phyloP scores from a whole-genome alignment of 768 basidiomycete genomes.

The Naganishia friedmannii region DNA sequence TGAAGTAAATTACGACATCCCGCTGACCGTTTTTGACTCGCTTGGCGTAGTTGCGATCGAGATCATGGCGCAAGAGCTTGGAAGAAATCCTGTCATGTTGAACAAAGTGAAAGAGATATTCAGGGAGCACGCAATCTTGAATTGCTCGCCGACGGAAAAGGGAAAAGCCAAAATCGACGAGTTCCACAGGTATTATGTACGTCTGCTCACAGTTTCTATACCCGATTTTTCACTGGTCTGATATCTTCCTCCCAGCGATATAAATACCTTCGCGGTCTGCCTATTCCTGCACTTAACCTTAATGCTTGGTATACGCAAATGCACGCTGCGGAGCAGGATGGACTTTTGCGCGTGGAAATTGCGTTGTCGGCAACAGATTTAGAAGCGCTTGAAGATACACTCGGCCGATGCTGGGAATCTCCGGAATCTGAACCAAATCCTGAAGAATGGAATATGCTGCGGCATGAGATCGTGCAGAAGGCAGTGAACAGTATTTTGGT shows the following conservation, averaged over 20 bases:
- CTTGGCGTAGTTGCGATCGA: conserved; percentile 54
- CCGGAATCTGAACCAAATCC: conserved; percentile 50
- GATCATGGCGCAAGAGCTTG: conserved; percentile 83
- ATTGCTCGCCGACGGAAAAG: conserved; percentile 80
- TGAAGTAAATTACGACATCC: neutral
- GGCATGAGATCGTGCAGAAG: conserved; percentile 72
- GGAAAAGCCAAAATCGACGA: conserved; percentile 61
- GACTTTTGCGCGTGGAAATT: conserved; percentile 74
- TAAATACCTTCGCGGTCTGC: conserved; percentile 86
- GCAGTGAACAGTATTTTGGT: conserved; percentile 77
- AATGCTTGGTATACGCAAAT: conserved; percentile 83
- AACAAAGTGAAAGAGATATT: conserved; percentile 73
- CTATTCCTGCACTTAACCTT: conserved; percentile 65
- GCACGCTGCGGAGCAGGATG: conserved; percentile 82
- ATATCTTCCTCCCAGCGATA: conserved; percentile 64
- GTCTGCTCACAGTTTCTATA: conserved; percentile 34
- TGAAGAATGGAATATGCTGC: conserved; percentile 88
- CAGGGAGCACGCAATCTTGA: conserved; percentile 69
- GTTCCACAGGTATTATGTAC: conserved; percentile 56
- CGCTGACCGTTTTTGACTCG: neutral
- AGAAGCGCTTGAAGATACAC: conserved; percentile 65
- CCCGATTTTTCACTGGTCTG: neutral
- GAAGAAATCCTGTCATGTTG: conserved; percentile 84
- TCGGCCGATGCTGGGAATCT: conserved; percentile 20
- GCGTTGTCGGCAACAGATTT: conserved; percentile 61